Evolutionary conservation across 1,284 basidiomycete species (phyloP).

Genomic region (Peniophora sp.): DNA sequence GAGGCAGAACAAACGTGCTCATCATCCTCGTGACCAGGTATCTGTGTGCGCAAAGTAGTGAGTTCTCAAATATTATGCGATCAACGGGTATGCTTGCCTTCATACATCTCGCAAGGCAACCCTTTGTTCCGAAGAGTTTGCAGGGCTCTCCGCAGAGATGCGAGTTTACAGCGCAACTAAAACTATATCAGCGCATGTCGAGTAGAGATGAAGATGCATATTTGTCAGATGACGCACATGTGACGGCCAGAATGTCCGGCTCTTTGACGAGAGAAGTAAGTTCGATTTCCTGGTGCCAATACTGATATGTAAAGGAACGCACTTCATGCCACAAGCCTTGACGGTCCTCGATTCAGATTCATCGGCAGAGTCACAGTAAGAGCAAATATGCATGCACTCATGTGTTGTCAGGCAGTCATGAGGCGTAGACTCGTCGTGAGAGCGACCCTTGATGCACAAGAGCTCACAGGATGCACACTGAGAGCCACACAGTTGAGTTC

Average conservation of each 20-base stretch:
- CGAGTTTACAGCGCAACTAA: slow-evolving; percentile 37
- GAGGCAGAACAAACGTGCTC: slow-evolving; percentile 46
- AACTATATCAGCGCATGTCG: slow-evolving; percentile 5
- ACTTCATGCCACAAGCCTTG: slow-evolving; percentile 2
- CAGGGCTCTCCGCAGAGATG: slow-evolving; percentile 48
- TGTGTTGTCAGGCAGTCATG: slow-evolving; percentile 47
- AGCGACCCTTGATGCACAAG: slow-evolving; percentile 33
- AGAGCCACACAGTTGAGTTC: slow-evolving; percentile 39
- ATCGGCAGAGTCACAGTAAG: slow-evolving; percentile 29
- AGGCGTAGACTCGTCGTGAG: slow-evolving; percentile 28
- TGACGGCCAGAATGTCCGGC: slow-evolving; percentile 48
- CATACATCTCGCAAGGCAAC: slow-evolving; percentile 40
- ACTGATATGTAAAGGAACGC: background rate
- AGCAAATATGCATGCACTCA: slow-evolving; percentile 33
- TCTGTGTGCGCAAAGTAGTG: slow-evolving; percentile 18
- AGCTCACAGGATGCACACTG: slow-evolving; percentile 41
- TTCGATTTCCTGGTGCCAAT: background rate
- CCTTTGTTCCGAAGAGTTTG: slow-evolving; percentile 30
- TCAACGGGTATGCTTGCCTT: slow-evolving; percentile 25
- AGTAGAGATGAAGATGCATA: too few relatives aligned
- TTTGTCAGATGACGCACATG: background rate
- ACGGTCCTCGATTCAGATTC: slow-evolving; percentile 10
- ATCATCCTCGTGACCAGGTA: slow-evolving; percentile 25
- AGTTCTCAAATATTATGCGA: too few relatives aligned
- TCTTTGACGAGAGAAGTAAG: slow-evolving; percentile 18